Base-by-base conservation (phyloP, 2,329 filamentous ascomycete species). In the Penicillium sp. region DNA sequence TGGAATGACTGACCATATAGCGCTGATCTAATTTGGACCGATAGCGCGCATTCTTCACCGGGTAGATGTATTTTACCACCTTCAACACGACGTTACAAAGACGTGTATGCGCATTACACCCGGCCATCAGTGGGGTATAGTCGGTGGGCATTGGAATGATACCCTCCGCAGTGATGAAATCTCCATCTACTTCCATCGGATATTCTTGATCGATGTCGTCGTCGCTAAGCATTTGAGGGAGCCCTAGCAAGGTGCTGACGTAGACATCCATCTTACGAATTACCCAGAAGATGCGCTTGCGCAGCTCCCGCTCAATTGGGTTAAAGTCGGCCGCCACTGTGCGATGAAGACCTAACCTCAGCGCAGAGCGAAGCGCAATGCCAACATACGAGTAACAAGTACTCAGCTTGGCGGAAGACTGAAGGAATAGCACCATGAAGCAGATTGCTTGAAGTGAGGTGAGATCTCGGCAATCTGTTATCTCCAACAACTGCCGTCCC, bases 341-440 rank as follows among this genome's bases (percentile, higher is more conserved):
- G 54, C 91, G 87, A 72, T 95, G 91, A 27, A 94, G 79, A 7
- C 91, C 91, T 77, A 94, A 87, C 31, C 90, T 85, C 36, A 94
- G 76, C n/a, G 89, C 87, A 6, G 89, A 89, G 52, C 90, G 85
- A 50, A 93, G 79, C 2, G 89, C 90, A 66, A 94, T 89, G 6
- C 90, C 90, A 50, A 94, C 83, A 66, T 91, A 92, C 0, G 89
- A 86, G 73, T 94, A 94, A 71, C 90, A 94, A 10, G 87, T 89
- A 70, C 87, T 90, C 33, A 94, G 78, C 70, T 91, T 91, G 10
- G 90, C 89, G 2, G 91, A 90, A 2, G 89, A 87, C 69, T 95
- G 91, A 1, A 94, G 81, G 70, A 93, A 95, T 2, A 94, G 78
- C 50, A 92, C 89, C 83, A 92, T 90, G 71, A 91, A 92, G 19